phyloP scores from a whole-genome alignment of 805 yeast genomes.

The Suhomyces faveliae region DNA sequence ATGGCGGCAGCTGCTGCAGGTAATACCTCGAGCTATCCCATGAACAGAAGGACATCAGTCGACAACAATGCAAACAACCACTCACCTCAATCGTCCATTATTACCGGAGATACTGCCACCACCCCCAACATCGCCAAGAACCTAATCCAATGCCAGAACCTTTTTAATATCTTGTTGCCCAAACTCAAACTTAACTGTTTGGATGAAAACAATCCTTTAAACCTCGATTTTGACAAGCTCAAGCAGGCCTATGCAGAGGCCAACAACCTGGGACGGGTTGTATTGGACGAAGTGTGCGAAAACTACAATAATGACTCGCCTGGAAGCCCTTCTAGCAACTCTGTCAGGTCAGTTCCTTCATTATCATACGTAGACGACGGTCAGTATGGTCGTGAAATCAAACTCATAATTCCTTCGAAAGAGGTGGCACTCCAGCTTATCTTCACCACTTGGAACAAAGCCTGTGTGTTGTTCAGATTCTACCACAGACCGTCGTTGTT shows the following conservation, averaged over 20 bases:
- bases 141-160: slow-evolving; percentile 31
- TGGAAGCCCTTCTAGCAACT: slow-evolving; percentile 1
- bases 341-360: slow-evolving; percentile 5
- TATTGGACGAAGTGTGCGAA: slow-evolving; percentile 18
- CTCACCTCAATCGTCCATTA: not conserved
- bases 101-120: not conserved
- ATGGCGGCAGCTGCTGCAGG: slow-evolving; percentile 15
- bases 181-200: slow-evolving; percentile 32
- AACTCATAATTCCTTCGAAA: slow-evolving; percentile 71
- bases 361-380: slow-evolving; percentile 23
- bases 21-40: not conserved
- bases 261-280: not conserved
- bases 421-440: slow-evolving; percentile 69
- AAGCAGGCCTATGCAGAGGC: slow-evolving; percentile 18
- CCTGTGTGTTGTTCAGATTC: slow-evolving; percentile 81
- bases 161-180: slow-evolving; percentile 36
- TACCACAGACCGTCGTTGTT: slow-evolving; percentile 82
- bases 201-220: slow-evolving; percentile 25
- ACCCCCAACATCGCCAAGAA: slow-evolving; percentile 16
- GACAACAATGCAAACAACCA: slow-evolving; percentile 3
- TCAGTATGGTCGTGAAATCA: slow-evolving; percentile 46
- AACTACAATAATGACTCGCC: slow-evolving; percentile 4
- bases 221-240: slow-evolving; percentile 35
- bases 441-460: slow-evolving; percentile 77
- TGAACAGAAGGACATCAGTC: slow-evolving; percentile 11